A percentile compares a stretch with the other conserved stretches of the same genome.
Conservation (phyloP, 1,284 basidiomycete species). For the Naganishia sp. region DNA sequence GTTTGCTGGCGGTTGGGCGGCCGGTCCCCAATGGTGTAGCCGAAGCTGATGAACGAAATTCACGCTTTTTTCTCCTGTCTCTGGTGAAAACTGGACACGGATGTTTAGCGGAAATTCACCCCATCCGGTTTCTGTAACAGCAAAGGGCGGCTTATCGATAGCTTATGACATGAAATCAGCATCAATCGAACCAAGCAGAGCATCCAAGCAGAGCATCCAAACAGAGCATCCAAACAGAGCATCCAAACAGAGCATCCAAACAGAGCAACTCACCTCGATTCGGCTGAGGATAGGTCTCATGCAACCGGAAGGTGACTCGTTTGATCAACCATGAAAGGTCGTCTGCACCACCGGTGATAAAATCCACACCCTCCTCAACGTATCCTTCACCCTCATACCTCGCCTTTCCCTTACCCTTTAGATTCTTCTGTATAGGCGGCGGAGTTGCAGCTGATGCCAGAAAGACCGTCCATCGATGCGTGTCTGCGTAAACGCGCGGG, state of each 20-base stretch:
- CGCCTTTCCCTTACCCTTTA: conserved; percentile 39
- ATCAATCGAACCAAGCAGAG: neutral
- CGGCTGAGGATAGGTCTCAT: conserved; percentile 93
- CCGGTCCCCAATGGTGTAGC: conserved; percentile 82
- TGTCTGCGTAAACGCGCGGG: conserved; percentile 70
- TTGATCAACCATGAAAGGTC: conserved; percentile 88
- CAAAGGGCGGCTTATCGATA: conserved; percentile 89
- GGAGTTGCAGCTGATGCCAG: conserved; percentile 65
- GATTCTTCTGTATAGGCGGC: conserved; percentile 45
- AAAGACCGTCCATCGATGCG: conserved; percentile 95
- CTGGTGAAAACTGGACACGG: conserved; percentile 85
- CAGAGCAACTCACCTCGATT: conserved; percentile 69
- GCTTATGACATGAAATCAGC: conserved; percentile 57
- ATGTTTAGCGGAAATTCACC: conserved; percentile 98
- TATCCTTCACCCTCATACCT: conserved; percentile 60
- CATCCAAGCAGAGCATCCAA: neutral
- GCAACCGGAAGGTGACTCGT: conserved; percentile 93
- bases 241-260: neutral
- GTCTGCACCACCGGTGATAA: conserved; percentile 70
- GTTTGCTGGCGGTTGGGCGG: conserved; percentile 3
- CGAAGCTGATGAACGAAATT: conserved; percentile 89
- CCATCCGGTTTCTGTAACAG: conserved; percentile 97
- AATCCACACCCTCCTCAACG: conserved; percentile 45
- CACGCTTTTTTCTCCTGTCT: conserved; percentile 89
- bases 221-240: conserved; percentile 21